Base-by-base conservation (phyloP, 805 yeast species). In the Naumovozyma baii region DNA sequence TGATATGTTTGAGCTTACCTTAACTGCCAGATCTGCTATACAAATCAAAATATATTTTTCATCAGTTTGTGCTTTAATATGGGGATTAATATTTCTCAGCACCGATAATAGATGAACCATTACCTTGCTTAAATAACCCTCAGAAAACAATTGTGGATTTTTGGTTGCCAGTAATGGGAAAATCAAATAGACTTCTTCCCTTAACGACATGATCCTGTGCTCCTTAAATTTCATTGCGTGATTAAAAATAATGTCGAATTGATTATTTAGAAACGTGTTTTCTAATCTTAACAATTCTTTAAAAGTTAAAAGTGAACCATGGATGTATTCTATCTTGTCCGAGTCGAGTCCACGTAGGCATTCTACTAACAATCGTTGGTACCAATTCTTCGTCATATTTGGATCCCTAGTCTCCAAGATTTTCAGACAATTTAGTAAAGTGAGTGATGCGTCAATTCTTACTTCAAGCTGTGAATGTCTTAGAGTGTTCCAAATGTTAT, bases 401-500 rank as follows among this genome's bases (percentile, higher is more conserved):
- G 68, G 58, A 54, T 88, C 96, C 43, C 96, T 68, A 41, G 79
- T 79, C 48, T 81, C 78, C 12, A 87, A 74, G 8, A 87, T 84
- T 37, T 70, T 71, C 49, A 87, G 69, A 58, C 95, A 84, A 38
- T 77, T 72, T 31, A 77, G 78, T 42, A 88, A 64, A 1, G 94
- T 80, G 1, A 74, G 68, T 0, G 95, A 94, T 1, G 95, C 78
- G 52, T 88, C 96, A 37, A 68, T 70, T 48, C 96, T 69, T 31
- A 87, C 75, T 2, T 73, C 66, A 14, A 75, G 64, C 50, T 82
- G 84, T 15, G 76, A 69, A 57, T 88, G 96, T 42, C 85, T 69
- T 31, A 88, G 63, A 0, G 88, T 94, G 25, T 76, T 69, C 95
- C 95, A 87, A 13, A 88, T 73, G 47, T 81, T 79, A 33, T 82